phyloP scores from a whole-genome alignment of 2,329 filamentous ascomycete genomes.

The Hypomyces rosellus region DNA sequence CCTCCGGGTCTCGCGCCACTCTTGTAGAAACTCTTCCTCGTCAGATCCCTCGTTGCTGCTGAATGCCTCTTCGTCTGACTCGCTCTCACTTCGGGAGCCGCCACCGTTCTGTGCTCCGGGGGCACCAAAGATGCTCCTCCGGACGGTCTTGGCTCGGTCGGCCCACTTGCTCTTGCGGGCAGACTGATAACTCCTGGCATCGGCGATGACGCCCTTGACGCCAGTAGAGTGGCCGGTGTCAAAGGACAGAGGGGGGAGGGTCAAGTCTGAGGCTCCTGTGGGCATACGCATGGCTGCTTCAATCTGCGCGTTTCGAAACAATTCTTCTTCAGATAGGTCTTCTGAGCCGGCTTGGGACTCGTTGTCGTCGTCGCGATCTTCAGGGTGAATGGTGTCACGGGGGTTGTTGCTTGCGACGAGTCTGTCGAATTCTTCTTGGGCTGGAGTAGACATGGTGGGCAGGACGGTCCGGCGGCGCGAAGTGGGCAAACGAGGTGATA shows the following conservation, averaged over 20 bases:
- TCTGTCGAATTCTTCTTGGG: constrained; percentile 61
- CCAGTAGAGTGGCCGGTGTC: constrained; percentile 68
- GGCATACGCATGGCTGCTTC: constrained; percentile 62
- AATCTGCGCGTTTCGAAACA: constrained; percentile 47
- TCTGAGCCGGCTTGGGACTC: constrained; percentile 44
- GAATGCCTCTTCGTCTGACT: constrained; percentile 38
- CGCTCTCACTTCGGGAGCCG: constrained; percentile 35
- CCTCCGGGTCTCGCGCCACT: constrained; percentile 78
- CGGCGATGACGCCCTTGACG: constrained; percentile 81
- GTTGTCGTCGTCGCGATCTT: constrained; percentile 49
- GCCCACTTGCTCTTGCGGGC: constrained; percentile 53
- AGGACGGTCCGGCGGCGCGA: background rate
- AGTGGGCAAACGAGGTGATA: no score
- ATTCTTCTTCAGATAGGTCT: constrained; percentile 52
- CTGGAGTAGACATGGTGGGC: constrained; percentile 51
- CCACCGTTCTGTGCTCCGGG: constrained; percentile 21
- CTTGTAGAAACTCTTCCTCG: constrained; percentile 74
- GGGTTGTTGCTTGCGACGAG: constrained; percentile 52
- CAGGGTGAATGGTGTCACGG: constrained; percentile 31
- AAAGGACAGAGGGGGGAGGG: constrained; percentile 56
- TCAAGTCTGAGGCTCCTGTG: constrained; percentile 44
- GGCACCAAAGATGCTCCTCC: constrained; percentile 49
- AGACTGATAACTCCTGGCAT: constrained; percentile 70
- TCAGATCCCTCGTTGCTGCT: constrained; percentile 43
- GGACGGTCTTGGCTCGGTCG: constrained; percentile 44